Base-by-base conservation (phyloP, 176 grass and related monocot species). In the Bolboschoenus planiculmis region DNA sequence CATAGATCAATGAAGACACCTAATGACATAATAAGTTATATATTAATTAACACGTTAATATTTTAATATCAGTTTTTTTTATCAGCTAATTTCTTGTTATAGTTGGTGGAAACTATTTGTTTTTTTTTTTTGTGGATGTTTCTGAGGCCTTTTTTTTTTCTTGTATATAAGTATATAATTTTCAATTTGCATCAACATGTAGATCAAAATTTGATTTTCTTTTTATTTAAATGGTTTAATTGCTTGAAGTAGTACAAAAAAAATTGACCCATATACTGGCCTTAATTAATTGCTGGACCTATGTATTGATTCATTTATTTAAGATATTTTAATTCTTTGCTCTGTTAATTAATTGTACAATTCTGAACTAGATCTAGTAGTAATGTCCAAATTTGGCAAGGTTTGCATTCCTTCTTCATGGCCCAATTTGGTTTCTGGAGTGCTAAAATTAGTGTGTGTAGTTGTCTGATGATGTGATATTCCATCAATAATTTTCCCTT, bases 351-450 rank as follows among this genome's bases (percentile, higher is more conserved):
- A 57, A 64, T 10, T 57, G 56, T 68, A 18, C 8, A 36, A 36
- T 16, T 84, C 24, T 48, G 35, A 74, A 58, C 21, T 30, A 50
- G 43, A 58, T 72, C 30, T 29, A 60, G 26, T 40, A 59, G 23
- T 31, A 48, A 60, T 51, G 40, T 51, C 84, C 55, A 7, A 79
- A 85, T 79, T 80, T 79, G 84, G 84, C 26, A 85, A 65, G 18
- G 20, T 51, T 7, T 60, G 51, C 39, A 4, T 61, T 65, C 2
- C 54, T 79, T 46, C 79, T 81, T 30, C 5, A 7, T 47, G 78
- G n/a, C 36, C 79, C 20, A 81, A 63, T 64, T 81, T 64, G 56
- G 79, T 5, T n/a, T 2, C 13, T 59, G 20, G 51, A 11, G 37
- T 58, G 26, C 15, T 55, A 56, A 34, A 57, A 53, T 23, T 78